phyloP scores from a whole-genome alignment of 768 basidiomycete species.

The Daedalea quercina region DNA sequence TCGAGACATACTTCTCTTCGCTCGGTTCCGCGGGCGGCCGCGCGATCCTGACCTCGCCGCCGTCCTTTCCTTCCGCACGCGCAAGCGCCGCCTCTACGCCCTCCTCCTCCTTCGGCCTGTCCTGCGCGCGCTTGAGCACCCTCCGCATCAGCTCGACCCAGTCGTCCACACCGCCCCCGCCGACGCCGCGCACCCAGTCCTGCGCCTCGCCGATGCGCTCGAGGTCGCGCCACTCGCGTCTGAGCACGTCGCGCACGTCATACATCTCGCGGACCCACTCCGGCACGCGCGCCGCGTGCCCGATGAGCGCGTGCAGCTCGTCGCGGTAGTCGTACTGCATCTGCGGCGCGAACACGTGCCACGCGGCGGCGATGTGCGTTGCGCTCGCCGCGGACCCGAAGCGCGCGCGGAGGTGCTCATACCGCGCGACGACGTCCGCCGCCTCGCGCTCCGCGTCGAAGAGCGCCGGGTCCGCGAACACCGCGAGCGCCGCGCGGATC shows the following conservation, averaged over 20 bases:
- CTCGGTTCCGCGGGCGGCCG: neutral
- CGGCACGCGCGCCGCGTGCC: slow-evolving; percentile 30
- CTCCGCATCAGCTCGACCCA: slow-evolving; percentile 49
- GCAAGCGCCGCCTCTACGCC: neutral
- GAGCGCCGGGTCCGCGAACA: slow-evolving; percentile 43
- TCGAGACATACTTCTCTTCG: neutral
- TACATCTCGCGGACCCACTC: slow-evolving; percentile 59
- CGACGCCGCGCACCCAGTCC: slow-evolving; percentile 58
- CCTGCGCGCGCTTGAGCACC: slow-evolving; percentile 26
- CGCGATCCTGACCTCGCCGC: neutral
- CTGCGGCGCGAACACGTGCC: slow-evolving; percentile 43
- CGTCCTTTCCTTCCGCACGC: neutral
- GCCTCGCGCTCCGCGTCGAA: slow-evolving; percentile 45
- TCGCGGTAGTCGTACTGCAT: slow-evolving; percentile 71
- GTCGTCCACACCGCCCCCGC: slow-evolving; percentile 56
- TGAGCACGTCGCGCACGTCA: slow-evolving; percentile 36
- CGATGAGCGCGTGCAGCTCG: slow-evolving; percentile 41
- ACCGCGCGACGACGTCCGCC: slow-evolving; percentile 41
- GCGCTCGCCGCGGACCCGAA: slow-evolving; percentile 26
- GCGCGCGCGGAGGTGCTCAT: slow-evolving; percentile 31
- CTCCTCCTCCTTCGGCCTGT: slow-evolving; percentile 12
- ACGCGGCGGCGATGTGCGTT: slow-evolving; percentile 41
- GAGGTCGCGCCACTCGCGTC: slow-evolving; percentile 51
- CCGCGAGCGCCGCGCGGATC: slow-evolving; percentile 52
- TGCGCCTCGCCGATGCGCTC: slow-evolving; percentile 51